Evolutionary conservation across 1,284 basidiomycete genomes (phyloP).

Genomic region (Microbotryum saponariae): DNA sequence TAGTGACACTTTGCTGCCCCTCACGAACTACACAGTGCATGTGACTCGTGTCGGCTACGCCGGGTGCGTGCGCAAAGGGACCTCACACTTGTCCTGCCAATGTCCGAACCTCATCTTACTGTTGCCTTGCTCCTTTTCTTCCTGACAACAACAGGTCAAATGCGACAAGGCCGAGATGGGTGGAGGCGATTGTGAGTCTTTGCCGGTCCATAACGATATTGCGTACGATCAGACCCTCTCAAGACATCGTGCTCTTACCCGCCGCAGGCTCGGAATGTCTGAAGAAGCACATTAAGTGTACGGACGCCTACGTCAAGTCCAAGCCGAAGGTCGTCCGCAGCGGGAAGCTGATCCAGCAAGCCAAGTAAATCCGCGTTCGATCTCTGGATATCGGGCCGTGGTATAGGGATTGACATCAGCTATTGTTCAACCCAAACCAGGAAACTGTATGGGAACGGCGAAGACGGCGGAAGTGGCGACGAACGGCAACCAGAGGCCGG

Average conservation of each 20-base stretch:
- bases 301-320: slow-evolving; percentile 24
- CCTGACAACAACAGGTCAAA: slow-evolving; percentile 12
- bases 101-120: neutral
- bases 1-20: neutral
- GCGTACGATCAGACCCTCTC: neutral
- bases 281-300: slow-evolving; percentile 13
- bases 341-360: slow-evolving; percentile 28
- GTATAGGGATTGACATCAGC: too few relatives aligned
- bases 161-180: slow-evolving; percentile 23
- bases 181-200: slow-evolving; percentile 19
- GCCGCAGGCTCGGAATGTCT: too few relatives aligned
- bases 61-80: neutral
- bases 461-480: neutral
- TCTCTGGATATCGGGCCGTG: neutral
- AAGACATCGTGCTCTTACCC: neutral
- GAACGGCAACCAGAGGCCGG: neutral
- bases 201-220: neutral
- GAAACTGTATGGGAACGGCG: slow-evolving; percentile 10
- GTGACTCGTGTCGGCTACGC: slow-evolving; percentile 6
- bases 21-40: slow-evolving; percentile 5
- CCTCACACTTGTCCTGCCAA: neutral
- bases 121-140: slow-evolving; percentile 6
- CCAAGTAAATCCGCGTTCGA: slow-evolving; percentile 15
- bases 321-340: slow-evolving; percentile 27
- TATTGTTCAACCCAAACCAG: neutral